Conservation (phyloP, 768 basidiomycete species). For the Saitozyma podzolica region DNA sequence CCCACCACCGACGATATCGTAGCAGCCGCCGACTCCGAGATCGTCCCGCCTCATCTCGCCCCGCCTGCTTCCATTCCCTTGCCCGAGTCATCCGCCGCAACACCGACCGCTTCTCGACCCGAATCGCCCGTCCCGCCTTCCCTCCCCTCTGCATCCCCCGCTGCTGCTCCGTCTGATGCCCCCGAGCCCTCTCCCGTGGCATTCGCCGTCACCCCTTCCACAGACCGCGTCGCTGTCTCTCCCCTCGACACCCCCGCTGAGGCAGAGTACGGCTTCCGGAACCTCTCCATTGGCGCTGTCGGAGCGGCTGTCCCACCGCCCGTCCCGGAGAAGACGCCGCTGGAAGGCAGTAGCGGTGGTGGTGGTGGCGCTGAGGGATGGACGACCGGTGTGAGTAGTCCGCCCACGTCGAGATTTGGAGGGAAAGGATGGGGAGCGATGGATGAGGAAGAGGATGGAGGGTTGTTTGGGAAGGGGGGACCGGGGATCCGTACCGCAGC, state of each 20-base stretch:
- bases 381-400: neutral
- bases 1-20: too few relatives aligned
- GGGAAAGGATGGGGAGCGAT: constrained; percentile 45
- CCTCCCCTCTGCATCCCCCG: constrained; percentile 4
- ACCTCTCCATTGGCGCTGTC: constrained; percentile 33
- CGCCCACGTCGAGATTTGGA: constrained; percentile 21
- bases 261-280: constrained; percentile 40
- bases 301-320: constrained; percentile 3
- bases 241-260: constrained; percentile 30
- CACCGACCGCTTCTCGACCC: constrained; percentile 25
- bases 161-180: constrained; percentile 3
- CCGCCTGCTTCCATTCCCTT: constrained; percentile 33
- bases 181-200: neutral
- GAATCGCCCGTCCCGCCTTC: constrained; percentile 17
- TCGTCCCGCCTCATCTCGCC: too few relatives aligned
- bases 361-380: neutral
- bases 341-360: neutral
- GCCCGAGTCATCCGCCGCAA: constrained; percentile 27
- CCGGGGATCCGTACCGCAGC: constrained; percentile 15
- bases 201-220: constrained; percentile 22
- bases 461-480: constrained; percentile 41
- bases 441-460: constrained; percentile 32
- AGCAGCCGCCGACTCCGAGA: too few relatives aligned
- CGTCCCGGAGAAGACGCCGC: constrained; percentile 5
- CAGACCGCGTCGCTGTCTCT: constrained; percentile 41